phyloP scores from a whole-genome alignment of 2,329 filamentous ascomycete genomes.

The Cladosporium sp. region DNA sequence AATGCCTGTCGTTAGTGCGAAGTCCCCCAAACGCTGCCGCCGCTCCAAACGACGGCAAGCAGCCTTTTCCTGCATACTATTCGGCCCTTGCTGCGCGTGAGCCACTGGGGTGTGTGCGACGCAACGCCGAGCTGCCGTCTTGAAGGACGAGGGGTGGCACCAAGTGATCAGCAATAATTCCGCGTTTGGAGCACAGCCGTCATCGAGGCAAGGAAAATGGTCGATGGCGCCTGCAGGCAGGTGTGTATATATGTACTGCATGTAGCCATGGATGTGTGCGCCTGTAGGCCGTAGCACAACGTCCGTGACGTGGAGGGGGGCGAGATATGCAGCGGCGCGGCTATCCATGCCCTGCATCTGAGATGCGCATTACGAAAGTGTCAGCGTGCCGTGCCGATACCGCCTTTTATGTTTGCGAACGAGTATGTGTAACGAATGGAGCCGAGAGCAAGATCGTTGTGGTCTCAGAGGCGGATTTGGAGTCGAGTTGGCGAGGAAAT shows the following conservation, averaged over 20 bases:
- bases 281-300: constrained; percentile 4
- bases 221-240: neutral
- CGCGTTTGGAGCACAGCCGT: constrained; percentile 2
- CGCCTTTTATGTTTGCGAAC: neutral
- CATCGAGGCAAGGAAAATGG: neutral
- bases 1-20: too few species aligned
- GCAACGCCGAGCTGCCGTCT: constrained; percentile 7
- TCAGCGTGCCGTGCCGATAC: constrained; percentile 8
- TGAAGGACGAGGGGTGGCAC: constrained; percentile 13
- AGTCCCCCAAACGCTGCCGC: neutral
- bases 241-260: neutral
- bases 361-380: neutral
- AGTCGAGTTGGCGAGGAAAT: neutral
- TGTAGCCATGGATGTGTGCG: neutral
- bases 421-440: too few species aligned
- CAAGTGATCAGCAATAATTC: constrained; percentile 6
- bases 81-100: constrained; percentile 2
- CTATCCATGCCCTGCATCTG: constrained; percentile 1
- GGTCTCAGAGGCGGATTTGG: too few species aligned
- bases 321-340: neutral
- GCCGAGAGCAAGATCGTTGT: too few species aligned
- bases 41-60: neutral
- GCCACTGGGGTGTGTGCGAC: constrained; percentile 1
- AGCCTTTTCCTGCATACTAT: neutral
- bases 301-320: constrained; percentile 8